Evolutionary conservation across 2,329 filamentous ascomycete species (phyloP), one percentile per base, ranked within the genome.

Genomic region (Talaromyces sp.): DNA sequence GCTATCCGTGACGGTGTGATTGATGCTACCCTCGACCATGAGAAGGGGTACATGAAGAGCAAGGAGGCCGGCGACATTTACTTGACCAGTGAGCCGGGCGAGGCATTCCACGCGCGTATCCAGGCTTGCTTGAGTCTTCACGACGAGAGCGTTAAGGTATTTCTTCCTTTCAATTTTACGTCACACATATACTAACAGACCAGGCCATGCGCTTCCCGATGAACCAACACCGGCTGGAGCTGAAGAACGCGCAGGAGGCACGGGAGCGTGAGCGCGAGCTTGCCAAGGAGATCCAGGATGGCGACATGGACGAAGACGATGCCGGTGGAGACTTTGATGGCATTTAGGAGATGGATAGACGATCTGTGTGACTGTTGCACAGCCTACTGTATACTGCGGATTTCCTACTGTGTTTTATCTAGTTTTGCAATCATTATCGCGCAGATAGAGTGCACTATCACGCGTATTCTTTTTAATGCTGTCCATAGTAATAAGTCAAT

Each of bases 231-330:
- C 87, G 95, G 19, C 83, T 98, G 60, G 95, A 99, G 78, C 84
- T 99, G 60, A 98, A 97, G 85, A 98, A 96, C 71, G 95, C 95
- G 0, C 93, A 98, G 77, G 96, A 99, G 78, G 95, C 95, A n/a
- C 86, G 95, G 57, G 95, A 99, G 77, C 85, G 95, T 22, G 95
- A 99, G 82, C 86, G 95, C 19, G 95, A 99, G 79, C 87, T 99
- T 83, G 95, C 93, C 65, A 98, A 98, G 84, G 95, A 99, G 82
- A 98, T 99, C 73, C 92, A 96, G 78, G 95, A 98, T 68, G 95
- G 93, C 22, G 95, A 99, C 72, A 84, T 96, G 77, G 95, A 98
- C 70, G 95, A 97, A 70, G 95, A 97, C 72, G 95, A 98, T 80
- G 88, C 96, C 55, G 92, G 91, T 59, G 93, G 92, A 62, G 93